A percentile compares a stretch with the other conserved stretches of the same genome.
Conservation (phyloP, 306 rosid genomes). For the Lupinus albus region DNA sequence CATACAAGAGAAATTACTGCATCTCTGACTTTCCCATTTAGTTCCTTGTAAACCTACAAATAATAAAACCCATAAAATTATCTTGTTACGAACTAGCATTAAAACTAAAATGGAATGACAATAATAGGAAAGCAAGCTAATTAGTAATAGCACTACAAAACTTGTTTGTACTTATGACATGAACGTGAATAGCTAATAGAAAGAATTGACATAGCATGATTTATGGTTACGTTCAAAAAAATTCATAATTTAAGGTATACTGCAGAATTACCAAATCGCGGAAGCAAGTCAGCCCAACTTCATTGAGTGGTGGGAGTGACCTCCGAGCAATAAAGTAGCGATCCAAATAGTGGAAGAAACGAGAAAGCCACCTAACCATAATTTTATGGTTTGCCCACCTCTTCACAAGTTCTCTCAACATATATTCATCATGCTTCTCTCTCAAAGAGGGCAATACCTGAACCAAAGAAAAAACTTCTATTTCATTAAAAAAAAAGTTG, state of each 20-base stretch:
- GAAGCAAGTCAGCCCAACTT: conserved; percentile 79
- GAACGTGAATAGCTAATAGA: background rate
- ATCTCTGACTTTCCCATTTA: conserved; percentile 74
- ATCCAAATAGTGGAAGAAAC: conserved; percentile 70
- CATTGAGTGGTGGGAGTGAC: conserved; percentile 74
- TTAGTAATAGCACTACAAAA: conserved; percentile 4
- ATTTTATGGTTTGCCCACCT: conserved; percentile 80
- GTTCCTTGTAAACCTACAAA: conserved; percentile 74
- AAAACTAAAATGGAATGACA: conserved; percentile 12
- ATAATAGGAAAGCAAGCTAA: conserved; percentile 3
- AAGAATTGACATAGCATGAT: background rate
- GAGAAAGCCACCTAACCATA: conserved; percentile 79
- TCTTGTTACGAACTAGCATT: conserved; percentile 15
- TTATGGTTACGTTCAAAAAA: background rate
- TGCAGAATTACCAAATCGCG: conserved; percentile 59
- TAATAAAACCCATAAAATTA: background rate
- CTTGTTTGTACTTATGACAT: conserved; percentile 1
- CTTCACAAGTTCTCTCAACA: conserved; percentile 78
- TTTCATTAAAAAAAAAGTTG: conserved; percentile 14
- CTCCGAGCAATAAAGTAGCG: conserved; percentile 77
- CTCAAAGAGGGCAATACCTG: conserved; percentile 82
- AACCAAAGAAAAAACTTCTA: background rate
- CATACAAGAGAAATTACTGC: conserved; percentile 83
- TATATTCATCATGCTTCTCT: conserved; percentile 78
- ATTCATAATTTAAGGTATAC: no score